A percentile compares a stretch with the other conserved stretches of the same genome.
Conservation (phyloP, 2,329 filamentous ascomycete genomes). For the Talaromyces sp. region DNA sequence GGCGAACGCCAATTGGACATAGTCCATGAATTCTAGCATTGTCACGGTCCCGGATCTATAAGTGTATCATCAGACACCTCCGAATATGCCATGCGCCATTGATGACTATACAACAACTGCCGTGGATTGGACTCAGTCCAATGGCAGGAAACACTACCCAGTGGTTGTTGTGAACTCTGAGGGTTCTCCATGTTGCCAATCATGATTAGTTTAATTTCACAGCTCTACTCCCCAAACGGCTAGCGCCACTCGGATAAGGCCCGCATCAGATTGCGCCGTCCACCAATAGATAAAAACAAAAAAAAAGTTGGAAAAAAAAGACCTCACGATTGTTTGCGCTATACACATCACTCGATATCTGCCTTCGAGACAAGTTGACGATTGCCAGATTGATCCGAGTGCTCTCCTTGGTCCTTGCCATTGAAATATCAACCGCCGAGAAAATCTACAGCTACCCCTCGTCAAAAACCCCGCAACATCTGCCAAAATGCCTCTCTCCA, state of each 20-base stretch:
- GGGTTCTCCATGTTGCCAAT: conserved; percentile 10
- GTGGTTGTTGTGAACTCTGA: neutral
- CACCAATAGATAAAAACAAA: conserved; percentile 32
- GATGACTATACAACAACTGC: neutral
- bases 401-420: neutral
- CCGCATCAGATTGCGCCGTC: conserved; percentile 36
- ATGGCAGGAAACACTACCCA: neutral
- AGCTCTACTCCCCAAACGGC: conserved; percentile 19
- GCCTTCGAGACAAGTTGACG: neutral
- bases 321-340: neutral
- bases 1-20: conserved; percentile 88
- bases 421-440: neutral
- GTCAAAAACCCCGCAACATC: conserved; percentile 11
- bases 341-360: neutral
- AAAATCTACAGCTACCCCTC: neutral
- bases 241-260: conserved; percentile 35
- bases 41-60: conserved; percentile 23
- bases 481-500: conserved; percentile 83
- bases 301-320: conserved; percentile 14
- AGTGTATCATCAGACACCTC: neutral
- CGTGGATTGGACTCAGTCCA: neutral
- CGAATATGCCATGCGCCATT: neutral
- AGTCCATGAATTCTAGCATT: conserved; percentile 98
- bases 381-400: neutral
- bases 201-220: neutral